Percentiles rank a stretch among this genome's conserved stretches.
Evolutionary conservation across 306 rosid genomes (phyloP).

Genomic region (Cajanus cajan): DNA sequence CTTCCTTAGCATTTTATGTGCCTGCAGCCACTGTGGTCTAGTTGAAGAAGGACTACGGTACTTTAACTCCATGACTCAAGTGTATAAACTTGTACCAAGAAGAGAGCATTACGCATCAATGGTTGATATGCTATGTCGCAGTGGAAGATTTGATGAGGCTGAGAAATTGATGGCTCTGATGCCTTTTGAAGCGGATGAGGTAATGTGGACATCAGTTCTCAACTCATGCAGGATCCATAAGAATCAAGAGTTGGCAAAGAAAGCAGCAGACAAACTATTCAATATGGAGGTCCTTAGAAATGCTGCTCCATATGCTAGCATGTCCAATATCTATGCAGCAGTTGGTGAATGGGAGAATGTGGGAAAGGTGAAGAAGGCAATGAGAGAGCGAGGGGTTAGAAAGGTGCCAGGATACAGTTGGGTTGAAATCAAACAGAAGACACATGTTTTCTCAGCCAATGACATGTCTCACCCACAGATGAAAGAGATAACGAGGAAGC

Average conservation of each 20-base stretch:
- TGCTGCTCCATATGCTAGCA: constrained; percentile 73
- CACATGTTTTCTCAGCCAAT: constrained; percentile 69
- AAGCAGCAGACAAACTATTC: constrained; percentile 72
- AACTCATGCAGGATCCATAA: constrained; percentile 86
- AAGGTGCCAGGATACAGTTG: constrained; percentile 82
- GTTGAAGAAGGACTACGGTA: constrained; percentile 69
- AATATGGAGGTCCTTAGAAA: constrained; percentile 65
- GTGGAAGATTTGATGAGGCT: constrained; percentile 69
- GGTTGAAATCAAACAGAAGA: constrained; percentile 74
- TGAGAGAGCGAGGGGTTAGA: constrained; percentile 79
- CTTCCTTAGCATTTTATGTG: constrained; percentile 68
- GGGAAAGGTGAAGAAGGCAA: constrained; percentile 73
- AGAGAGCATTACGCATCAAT: constrained; percentile 78
- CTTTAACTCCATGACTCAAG: constrained; percentile 60
- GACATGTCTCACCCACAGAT: constrained; percentile 62
- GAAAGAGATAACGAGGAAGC: constrained; percentile 56
- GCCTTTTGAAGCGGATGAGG: constrained; percentile 84
- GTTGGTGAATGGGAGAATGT: constrained; percentile 87
- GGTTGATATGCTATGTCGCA: constrained; percentile 75
- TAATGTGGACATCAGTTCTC: constrained; percentile 82
- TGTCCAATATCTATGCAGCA: constrained; percentile 88
- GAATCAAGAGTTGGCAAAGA: constrained; percentile 72
- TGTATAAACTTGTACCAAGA: constrained; percentile 56
- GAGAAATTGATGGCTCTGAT: constrained; percentile 67
- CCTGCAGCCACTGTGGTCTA: constrained; percentile 90